Percentiles rank a stretch among this genome's conserved stretches.
Evolutionary conservation across 2,329 filamentous ascomycete genomes (phyloP).

Genomic region (Anthostomella pinea): DNA sequence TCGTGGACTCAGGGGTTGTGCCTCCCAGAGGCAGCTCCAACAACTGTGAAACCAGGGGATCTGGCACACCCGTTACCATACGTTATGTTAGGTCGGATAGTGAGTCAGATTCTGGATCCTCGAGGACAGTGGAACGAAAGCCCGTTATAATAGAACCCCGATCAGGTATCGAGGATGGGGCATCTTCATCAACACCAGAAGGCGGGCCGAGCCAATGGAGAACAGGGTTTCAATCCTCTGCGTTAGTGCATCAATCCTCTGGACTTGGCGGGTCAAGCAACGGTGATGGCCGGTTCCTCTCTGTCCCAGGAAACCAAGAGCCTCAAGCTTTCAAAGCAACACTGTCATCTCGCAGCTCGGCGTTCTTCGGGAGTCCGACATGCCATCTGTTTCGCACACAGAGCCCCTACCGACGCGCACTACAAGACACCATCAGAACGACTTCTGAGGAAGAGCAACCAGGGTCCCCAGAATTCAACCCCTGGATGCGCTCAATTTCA

Average conservation of each 20-base stretch:
- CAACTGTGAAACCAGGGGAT: conserved; percentile 1
- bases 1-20: conserved; percentile 13
- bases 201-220: neutral
- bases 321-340: conserved; percentile 23
- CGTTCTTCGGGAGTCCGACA: conserved; percentile 51
- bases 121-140: conserved; percentile 6
- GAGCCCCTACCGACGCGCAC: conserved; percentile 54
- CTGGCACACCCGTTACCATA: conserved; percentile 20
- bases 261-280: too few relatives aligned
- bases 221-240: too few relatives aligned
- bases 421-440: conserved; percentile 45
- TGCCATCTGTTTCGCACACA: conserved; percentile 51
- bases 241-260: too few relatives aligned
- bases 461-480: conserved; percentile 31
- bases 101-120: conserved; percentile 16
- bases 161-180: neutral
- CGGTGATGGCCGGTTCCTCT: neutral
- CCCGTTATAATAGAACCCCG: neutral
- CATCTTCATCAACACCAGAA: conserved; percentile 1
- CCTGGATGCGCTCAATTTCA: conserved; percentile 41
- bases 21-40: conserved; percentile 22
- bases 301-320: conserved; percentile 11
- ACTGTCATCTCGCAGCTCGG: conserved; percentile 43
- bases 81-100: conserved; percentile 24
- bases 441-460: conserved; percentile 27